phyloP scores from a whole-genome alignment of 495 filamentous ascomycete species.

The Letharia lupina region DNA sequence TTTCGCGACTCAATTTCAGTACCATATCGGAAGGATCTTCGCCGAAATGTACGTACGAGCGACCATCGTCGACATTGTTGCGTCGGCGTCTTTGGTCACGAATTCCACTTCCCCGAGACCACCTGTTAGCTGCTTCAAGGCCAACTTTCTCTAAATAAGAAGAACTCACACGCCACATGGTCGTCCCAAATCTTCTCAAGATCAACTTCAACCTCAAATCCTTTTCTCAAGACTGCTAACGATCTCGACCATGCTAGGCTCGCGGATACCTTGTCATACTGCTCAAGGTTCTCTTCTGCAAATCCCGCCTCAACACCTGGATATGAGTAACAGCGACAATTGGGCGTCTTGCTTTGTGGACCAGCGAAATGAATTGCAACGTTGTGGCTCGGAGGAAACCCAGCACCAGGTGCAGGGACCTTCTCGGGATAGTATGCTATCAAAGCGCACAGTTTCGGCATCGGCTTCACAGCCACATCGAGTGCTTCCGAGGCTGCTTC shows the following conservation, averaged over 20 bases:
- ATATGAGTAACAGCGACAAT: conserved; percentile 37
- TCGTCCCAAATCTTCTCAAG: conserved; percentile 52
- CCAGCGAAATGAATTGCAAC: conserved; percentile 49
- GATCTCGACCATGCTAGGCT: conserved; percentile 50
- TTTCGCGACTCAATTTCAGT: neutral
- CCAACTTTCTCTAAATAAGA: conserved; percentile 16
- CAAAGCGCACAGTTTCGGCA: conserved; percentile 42
- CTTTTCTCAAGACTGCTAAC: conserved; percentile 43
- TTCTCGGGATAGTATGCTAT: conserved; percentile 53
- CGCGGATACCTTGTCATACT: conserved; percentile 45
- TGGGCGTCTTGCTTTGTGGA: conserved; percentile 18
- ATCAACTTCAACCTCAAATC: conserved; percentile 51
- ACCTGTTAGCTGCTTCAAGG: neutral
- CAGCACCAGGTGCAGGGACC: conserved; percentile 42
- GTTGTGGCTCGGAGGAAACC: conserved; percentile 41
- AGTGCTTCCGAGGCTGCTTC: conserved; percentile 51
- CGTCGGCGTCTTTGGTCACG: conserved; percentile 26
- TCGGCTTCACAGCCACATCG: conserved; percentile 44
- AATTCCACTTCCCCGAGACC: conserved; percentile 24
- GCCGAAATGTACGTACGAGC: conserved; percentile 13
- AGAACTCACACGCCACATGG: conserved; percentile 45
- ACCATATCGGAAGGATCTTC: conserved; percentile 33
- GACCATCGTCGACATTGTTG: conserved; percentile 48
- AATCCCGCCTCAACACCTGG: conserved; percentile 45
- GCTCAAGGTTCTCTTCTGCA: conserved; percentile 45